These are phyloP conservation scores for Leishmania arabica DNA, from an alignment of 208 protist genomes.

Conservation along the genomic window DNA sequence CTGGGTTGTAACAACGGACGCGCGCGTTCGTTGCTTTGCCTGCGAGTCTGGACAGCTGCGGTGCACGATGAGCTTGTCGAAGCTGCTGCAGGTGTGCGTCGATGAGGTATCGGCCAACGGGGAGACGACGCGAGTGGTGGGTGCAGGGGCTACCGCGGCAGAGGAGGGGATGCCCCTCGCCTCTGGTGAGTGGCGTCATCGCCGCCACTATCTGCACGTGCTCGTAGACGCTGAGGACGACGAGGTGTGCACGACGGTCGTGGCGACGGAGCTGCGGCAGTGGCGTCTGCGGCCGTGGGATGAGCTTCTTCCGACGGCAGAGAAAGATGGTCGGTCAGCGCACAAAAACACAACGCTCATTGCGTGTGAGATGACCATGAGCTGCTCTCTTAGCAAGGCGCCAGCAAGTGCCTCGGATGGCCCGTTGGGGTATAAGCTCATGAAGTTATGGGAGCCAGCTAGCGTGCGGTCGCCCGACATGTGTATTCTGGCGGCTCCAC, in stretches of 20 bases:
- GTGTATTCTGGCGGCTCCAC: slow-evolving; percentile 2
- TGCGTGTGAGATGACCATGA: slow-evolving; percentile 8
- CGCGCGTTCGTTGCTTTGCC: slow-evolving; percentile 61
- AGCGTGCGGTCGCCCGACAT: background rate
- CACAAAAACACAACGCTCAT: background rate
- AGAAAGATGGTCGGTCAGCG: background rate
- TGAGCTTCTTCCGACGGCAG: background rate
- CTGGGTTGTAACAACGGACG: slow-evolving; percentile 65
- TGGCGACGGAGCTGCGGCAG: slow-evolving; percentile 20
- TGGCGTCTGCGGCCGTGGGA: slow-evolving; percentile 35
- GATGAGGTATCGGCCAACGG: background rate
- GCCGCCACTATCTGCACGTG: slow-evolving; percentile 36
- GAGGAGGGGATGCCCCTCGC: background rate
- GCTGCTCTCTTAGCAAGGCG: background rate
- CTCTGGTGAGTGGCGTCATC: slow-evolving; percentile 18
- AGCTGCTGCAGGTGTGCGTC: slow-evolving; percentile 28
- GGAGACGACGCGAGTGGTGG: background rate
- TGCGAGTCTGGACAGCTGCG: slow-evolving; percentile 64
- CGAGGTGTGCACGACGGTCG: slow-evolving; percentile 50
- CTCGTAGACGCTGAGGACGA: slow-evolving; percentile 45
- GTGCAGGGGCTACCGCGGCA: background rate
- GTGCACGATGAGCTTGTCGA: slow-evolving; percentile 36
- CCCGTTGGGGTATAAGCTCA: slow-evolving; percentile 12
- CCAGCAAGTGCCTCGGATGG: background rate
- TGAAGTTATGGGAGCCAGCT: slow-evolving; percentile 11